Percentiles rank a stretch among this genome's conserved stretches.
Evolutionary conservation across 371 early-diverging fungal species (phyloP).

Genomic region (Rhizopus stolonifer): DNA sequence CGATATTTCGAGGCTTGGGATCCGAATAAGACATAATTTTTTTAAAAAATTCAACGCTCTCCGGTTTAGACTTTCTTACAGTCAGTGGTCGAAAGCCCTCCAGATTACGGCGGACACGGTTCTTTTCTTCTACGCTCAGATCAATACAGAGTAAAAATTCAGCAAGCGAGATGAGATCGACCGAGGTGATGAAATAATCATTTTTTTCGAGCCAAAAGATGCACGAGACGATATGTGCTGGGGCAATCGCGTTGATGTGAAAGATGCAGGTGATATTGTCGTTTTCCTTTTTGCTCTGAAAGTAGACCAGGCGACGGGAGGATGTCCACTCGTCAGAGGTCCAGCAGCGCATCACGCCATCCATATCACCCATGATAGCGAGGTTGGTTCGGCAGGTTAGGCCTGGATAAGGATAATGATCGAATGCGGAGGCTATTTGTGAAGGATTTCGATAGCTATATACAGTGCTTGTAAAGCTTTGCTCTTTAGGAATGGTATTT

Average conservation of each 20-base stretch:
- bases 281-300: constrained; percentile 63
- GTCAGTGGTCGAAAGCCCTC: constrained; percentile 78
- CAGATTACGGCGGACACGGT: constrained; percentile 77
- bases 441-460: too few species aligned
- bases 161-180: constrained; percentile 70
- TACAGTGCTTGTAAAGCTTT: too few species aligned
- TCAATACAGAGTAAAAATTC: constrained; percentile 66
- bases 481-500: too few species aligned
- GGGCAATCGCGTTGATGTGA: constrained; percentile 27
- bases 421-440: constrained; percentile 24
- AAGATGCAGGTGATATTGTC: constrained; percentile 67
- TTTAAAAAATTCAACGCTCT: constrained; percentile 73
- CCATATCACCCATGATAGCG: constrained; percentile 58
- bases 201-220: constrained; percentile 73
- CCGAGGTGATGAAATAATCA: constrained; percentile 73
- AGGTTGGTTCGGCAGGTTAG: constrained; percentile 66
- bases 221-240: constrained; percentile 65
- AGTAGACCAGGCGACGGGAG: constrained; percentile 70
- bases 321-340: constrained; percentile 57
- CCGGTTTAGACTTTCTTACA: constrained; percentile 68
- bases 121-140: constrained; percentile 79
- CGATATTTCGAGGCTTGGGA: constrained; percentile 83
- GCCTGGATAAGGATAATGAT: constrained; percentile 54
- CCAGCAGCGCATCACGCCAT: constrained; percentile 55
- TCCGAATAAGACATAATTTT: constrained; percentile 75